Conservation (phyloP, 169 alveolate genomes). For the Babesia caballi region DNA sequence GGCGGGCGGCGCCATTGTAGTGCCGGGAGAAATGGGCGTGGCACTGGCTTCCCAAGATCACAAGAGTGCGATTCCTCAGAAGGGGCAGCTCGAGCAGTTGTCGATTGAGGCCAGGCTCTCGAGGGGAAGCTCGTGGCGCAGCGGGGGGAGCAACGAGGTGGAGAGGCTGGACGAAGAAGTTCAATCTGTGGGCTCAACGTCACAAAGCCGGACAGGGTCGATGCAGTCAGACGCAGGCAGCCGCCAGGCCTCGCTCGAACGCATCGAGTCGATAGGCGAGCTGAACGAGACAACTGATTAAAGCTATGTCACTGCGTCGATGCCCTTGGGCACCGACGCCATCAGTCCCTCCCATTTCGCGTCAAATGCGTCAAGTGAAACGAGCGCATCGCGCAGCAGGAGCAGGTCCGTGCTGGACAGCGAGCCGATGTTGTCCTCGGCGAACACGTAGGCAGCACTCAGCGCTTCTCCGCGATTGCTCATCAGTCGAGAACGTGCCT, state of each 20-base stretch:
- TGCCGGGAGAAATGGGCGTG: neutral
- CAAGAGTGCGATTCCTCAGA: neutral
- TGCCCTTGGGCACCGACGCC: slow-evolving; percentile 43
- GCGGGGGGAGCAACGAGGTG: neutral
- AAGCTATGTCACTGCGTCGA: slow-evolving; percentile 5
- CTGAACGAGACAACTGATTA: neutral
- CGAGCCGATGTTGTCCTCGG: slow-evolving; percentile 14
- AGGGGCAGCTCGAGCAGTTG: neutral
- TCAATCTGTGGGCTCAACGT: neutral
- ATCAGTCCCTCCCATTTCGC: slow-evolving; percentile 14
- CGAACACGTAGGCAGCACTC: slow-evolving; percentile 9
- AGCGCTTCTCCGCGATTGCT: neutral
- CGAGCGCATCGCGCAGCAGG: slow-evolving; percentile 20
- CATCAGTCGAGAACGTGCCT: slow-evolving; percentile 16
- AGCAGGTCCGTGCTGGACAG: slow-evolving; percentile 22
- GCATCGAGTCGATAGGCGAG: slow-evolving; percentile 29
- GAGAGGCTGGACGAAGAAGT: neutral
- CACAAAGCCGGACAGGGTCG: neutral
- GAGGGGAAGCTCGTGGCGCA: neutral
- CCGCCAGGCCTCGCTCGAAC: neutral
- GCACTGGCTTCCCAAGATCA: neutral
- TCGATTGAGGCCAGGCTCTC: neutral
- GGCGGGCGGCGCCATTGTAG: neutral
- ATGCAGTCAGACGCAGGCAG: neutral
- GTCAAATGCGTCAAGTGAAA: slow-evolving; percentile 10